phyloP scores from a whole-genome alignment of 73 alveolate genomes.

The Breviolum minutum region DNA sequence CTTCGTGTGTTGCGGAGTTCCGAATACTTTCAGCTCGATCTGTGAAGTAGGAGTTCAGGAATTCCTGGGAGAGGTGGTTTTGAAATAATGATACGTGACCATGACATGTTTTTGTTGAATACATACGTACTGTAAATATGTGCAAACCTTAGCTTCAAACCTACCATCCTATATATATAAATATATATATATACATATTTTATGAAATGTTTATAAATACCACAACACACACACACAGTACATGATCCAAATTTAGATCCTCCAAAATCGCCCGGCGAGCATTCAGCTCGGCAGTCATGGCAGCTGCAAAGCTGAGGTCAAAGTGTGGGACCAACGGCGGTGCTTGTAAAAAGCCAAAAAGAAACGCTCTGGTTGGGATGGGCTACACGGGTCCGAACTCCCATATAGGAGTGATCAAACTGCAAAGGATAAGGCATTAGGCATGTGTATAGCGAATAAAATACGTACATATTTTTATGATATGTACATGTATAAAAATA shows the following conservation, averaged over 20 bases:
- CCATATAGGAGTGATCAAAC: not conserved
- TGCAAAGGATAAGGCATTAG: not conserved
- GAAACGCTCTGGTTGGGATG: not conserved
- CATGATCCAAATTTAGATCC: no score
- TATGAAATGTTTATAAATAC: not conserved
- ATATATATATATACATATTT: no score
- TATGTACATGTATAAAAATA: not conserved
- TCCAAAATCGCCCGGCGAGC: no score
- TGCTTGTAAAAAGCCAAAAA: not conserved
- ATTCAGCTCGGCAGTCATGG: no score
- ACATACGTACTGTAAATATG: not conserved
- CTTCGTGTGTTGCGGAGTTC: not conserved
- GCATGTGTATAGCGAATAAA: not conserved
- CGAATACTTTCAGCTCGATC: not conserved
- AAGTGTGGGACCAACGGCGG: not conserved
- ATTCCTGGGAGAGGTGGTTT: not conserved
- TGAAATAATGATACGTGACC: no score
- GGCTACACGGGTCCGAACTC: no score
- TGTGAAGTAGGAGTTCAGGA: not conserved
- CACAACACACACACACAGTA: not conserved
- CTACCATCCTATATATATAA: not conserved
- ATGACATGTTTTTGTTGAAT: no score
- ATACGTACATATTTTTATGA: not conserved
- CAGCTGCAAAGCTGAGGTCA: not conserved
- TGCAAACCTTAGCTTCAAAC: not conserved